Conservation (phyloP, 1,284 basidiomycete species). For the Malassezia psittaci region DNA sequence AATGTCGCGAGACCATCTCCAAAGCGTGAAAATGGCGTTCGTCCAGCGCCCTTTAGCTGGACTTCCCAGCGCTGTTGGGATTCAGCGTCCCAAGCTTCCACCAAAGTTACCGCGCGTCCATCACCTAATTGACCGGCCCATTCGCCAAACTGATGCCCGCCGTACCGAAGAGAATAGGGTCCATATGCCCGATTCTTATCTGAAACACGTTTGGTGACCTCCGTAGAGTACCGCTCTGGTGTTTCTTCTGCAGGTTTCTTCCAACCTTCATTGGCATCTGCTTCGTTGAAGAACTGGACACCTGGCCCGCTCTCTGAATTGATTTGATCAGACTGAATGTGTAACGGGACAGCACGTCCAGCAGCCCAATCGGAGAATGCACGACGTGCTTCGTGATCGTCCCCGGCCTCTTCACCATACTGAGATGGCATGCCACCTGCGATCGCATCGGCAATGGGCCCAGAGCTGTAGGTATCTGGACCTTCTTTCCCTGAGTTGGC, state of each 20-base stretch:
- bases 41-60: slow-evolving; percentile 84
- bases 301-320: slow-evolving; percentile 18
- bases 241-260: neutral
- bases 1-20: slow-evolving; percentile 90
- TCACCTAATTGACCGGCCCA: slow-evolving; percentile 98
- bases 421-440: neutral
- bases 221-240: neutral
- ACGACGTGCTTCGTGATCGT: slow-evolving; percentile 7
- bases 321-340: slow-evolving; percentile 3
- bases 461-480: slow-evolving; percentile 33
- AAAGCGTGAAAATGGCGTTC: slow-evolving; percentile 80
- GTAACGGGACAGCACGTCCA: slow-evolving; percentile 11
- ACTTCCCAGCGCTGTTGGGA: slow-evolving; percentile 55
- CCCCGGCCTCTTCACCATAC: slow-evolving; percentile 1
- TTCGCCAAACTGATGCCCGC: slow-evolving; percentile 64
- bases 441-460: slow-evolving; percentile 21
- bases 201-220: neutral
- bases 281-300: slow-evolving; percentile 22
- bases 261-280: slow-evolving; percentile 1
- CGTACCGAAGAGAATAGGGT: slow-evolving; percentile 40
- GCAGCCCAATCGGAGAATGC: slow-evolving; percentile 16
- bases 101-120: slow-evolving; percentile 76
- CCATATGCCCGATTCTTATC: slow-evolving; percentile 19
- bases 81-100: slow-evolving; percentile 57
- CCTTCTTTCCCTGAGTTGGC: slow-evolving; percentile 47